Evolutionary conservation across 1,284 basidiomycete species (phyloP).

Genomic region (Wallemia hederae): DNA sequence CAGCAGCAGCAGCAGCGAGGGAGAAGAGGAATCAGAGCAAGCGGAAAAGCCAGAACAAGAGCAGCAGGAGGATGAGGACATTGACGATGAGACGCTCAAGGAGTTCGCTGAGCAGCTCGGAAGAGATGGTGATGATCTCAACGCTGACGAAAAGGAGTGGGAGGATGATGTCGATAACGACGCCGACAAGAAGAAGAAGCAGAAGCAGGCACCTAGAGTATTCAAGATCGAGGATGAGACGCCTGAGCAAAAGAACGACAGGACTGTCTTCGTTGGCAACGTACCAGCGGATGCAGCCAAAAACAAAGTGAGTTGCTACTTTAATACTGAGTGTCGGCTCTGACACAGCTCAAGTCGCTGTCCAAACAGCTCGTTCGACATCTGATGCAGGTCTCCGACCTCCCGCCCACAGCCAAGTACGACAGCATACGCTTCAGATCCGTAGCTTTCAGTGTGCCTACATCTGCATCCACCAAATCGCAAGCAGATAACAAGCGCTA

Average conservation of each 20-base stretch:
- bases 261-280: constrained; percentile 87
- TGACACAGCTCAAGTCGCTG: constrained; percentile 7
- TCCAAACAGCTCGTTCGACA: constrained; percentile 16
- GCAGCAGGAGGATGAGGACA: not conserved
- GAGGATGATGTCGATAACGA: not conserved
- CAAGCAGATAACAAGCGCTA: constrained; percentile 18
- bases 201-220: constrained; percentile 7
- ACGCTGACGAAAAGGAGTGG: not conserved
- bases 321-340: not conserved
- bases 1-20: too few relatives aligned
- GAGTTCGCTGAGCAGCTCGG: not conserved
- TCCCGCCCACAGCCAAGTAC: constrained; percentile 24
- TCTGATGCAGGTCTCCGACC: constrained; percentile 10
- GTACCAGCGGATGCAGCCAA: constrained; percentile 44
- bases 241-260: constrained; percentile 32
- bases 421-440: constrained; percentile 77
- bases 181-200: constrained; percentile 2
- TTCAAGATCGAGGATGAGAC: constrained; percentile 9
- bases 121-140: not conserved
- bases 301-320: constrained; percentile 26
- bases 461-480: constrained; percentile 16
- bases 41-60: too few relatives aligned
- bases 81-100: not conserved
- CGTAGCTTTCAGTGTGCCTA: constrained; percentile 53
- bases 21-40: too few relatives aligned